Evolutionary conservation across 495 filamentous ascomycete genomes (phyloP).

Genomic region (Neurospora terricola): DNA sequence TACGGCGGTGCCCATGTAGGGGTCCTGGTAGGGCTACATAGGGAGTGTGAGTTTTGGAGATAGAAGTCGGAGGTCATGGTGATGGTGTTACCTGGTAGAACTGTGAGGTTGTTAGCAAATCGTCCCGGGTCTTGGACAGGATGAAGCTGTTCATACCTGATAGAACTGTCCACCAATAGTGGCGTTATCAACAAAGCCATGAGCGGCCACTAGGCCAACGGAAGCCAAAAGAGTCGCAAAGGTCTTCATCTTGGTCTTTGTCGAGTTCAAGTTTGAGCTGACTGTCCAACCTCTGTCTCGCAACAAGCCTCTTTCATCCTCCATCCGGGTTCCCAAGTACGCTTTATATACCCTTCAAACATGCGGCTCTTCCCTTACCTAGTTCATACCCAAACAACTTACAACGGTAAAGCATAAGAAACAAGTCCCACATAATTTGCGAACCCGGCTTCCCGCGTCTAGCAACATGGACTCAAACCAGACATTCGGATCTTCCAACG

Average conservation of each 20-base stretch:
- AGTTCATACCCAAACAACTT: not conserved
- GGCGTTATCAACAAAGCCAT: conserved; percentile 49
- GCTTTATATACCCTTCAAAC: not conserved
- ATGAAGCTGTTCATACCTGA: conserved; percentile 2
- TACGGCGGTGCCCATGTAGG: conserved; percentile 31
- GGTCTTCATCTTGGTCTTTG: conserved; percentile 18
- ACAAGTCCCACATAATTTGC: not conserved
- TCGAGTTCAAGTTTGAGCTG: not conserved
- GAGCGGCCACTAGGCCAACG: conserved; percentile 46
- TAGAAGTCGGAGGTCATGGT: not conserved
- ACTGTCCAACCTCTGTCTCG: not conserved
- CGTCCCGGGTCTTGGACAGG: not conserved
- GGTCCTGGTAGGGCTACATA: conserved; percentile 35
- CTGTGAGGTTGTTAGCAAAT: conserved; percentile 1
- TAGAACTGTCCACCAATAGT: conserved; percentile 35
- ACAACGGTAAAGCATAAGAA: not conserved
- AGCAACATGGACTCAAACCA: not conserved
- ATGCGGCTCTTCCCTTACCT: not conserved
- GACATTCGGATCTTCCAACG: not conserved
- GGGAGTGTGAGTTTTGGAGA: conserved; percentile 1
- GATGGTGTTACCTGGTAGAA: conserved; percentile 11
- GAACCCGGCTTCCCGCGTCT: not conserved
- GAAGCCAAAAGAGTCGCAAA: conserved; percentile 34
- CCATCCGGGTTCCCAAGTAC: not conserved
- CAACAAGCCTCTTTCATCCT: not conserved